Base-by-base conservation (phyloP, 1,139 yeast species). In the Blastobotrys proliferans region DNA sequence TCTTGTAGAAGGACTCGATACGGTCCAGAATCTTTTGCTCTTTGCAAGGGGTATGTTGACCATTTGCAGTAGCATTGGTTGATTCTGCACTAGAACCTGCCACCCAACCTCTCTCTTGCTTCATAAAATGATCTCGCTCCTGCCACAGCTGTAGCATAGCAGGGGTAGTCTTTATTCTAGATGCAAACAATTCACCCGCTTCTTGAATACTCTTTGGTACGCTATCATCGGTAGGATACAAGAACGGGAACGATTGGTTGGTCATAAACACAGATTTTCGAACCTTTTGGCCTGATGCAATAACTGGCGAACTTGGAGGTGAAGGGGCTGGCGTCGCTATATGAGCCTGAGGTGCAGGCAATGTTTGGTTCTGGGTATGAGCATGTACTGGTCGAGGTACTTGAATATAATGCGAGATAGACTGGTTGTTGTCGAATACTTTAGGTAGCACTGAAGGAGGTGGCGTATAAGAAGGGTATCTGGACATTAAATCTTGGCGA, bases 271-370 rank as follows among this genome's bases (percentile, higher is more conserved):
- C 60, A 44, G 86, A 77, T 52, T 82, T 80, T 51, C 87, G 74
- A 25, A 74, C 72, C 54, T 81, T 84, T 45, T 77, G 83, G 10
- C 84, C 84, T 1, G 64, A 53, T 33, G 60, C 55, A 31, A 58
- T 56, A 29, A 58, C 68, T 20, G 94, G 88, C 1, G 83, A 75
- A 8, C 77, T 62, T 0, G 85, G 82, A 0, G 95, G 95, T 0
- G 95, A 83, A 1, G 95, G 94, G 0, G 83, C 85, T 0, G 95
- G 96, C 0, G 96, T 87, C 0, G 95, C 90, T 14, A 88, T 73
- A 61, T 88, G 95, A 2, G 83, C 66, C 1, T 67, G 72, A 28
- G 84, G 87, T 0, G 77, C 70, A 0, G 86, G 84, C 16, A 81
- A 62, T 35, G 77, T 73, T 36, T 75, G 70, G 44, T 75, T 73